Evolutionary conservation across 2,329 filamentous ascomycete species (phyloP).

Genomic region (Coniochaeta ligniaria): DNA sequence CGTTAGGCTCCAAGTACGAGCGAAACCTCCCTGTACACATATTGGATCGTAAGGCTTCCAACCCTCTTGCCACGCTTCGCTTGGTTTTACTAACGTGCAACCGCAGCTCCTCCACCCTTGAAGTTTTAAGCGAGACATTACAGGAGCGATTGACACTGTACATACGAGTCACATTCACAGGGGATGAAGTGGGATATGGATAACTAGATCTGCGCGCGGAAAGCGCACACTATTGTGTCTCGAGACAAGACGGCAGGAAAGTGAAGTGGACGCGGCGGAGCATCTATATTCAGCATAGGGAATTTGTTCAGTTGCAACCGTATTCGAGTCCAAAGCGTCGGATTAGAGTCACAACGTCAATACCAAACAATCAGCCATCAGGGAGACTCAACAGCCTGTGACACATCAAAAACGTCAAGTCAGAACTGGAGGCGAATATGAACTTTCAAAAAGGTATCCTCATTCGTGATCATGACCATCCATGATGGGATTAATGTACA

Average conservation of each 20-base stretch:
- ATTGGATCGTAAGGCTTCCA: slow-evolving; percentile 63
- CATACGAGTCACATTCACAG: slow-evolving; percentile 14
- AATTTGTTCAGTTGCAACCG: too few relatives aligned
- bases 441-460: slow-evolving; percentile 45
- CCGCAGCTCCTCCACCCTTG: slow-evolving; percentile 40
- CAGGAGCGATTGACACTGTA: slow-evolving; percentile 20
- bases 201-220: neutral
- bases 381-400: too few relatives aligned
- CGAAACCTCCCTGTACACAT: slow-evolving; percentile 78
- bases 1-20: slow-evolving; percentile 85
- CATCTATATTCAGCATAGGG: neutral
- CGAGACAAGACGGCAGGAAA: neutral
- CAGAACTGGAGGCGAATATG: slow-evolving; percentile 5
- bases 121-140: slow-evolving; percentile 29
- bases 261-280: neutral
- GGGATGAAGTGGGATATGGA: neutral
- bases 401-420: too few relatives aligned
- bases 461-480: slow-evolving; percentile 56
- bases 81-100: slow-evolving; percentile 11
- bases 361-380: too few relatives aligned
- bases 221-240: neutral
- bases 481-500: slow-evolving; percentile 66
- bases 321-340: too few relatives aligned
- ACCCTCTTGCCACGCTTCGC: neutral
- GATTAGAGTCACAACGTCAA: too few relatives aligned